Percentiles rank a stretch among this genome's conserved stretches.
Conservation (phyloP, 371 early-diverging fungal species). For the Mortierella polycephala region DNA sequence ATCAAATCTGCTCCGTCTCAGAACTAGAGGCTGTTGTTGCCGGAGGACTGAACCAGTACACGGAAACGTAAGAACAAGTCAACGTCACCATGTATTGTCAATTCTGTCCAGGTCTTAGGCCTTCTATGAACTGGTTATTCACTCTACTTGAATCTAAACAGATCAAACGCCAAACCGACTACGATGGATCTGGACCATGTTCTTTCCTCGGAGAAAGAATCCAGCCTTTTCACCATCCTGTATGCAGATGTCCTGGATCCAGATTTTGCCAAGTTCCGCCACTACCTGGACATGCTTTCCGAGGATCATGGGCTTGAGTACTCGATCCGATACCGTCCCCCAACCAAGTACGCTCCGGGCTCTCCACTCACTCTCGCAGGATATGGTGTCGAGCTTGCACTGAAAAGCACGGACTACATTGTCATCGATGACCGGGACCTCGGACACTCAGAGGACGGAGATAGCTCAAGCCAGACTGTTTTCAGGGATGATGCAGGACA, state of each 20-base stretch:
- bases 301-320: constrained; percentile 55
- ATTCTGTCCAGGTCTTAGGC: not conserved
- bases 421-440: constrained; percentile 90
- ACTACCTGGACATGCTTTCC: constrained; percentile 48
- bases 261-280: constrained; percentile 58
- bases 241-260: constrained; percentile 65
- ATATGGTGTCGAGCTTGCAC: constrained; percentile 90
- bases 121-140: not conserved
- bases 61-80: constrained; percentile 17
- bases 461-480: constrained; percentile 31
- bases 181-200: constrained; percentile 54
- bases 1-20: constrained; percentile 67
- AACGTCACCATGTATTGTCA: not conserved
- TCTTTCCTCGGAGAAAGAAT: constrained; percentile 57
- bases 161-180: constrained; percentile 33
- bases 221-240: constrained; percentile 46
- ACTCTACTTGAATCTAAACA: constrained; percentile 3
- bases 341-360: not conserved
- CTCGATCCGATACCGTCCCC: constrained; percentile 67
- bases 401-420: constrained; percentile 95
- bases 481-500: constrained; percentile 17
- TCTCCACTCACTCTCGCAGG: constrained; percentile 73
- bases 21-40: constrained; percentile 55
- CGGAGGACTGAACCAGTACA: constrained; percentile 11
- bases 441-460: constrained; percentile 42